These are phyloP conservation scores for Aspergillus tanneri DNA, from an alignment of 2,329 filamentous ascomycete species.

Conservation along the genomic window DNA sequence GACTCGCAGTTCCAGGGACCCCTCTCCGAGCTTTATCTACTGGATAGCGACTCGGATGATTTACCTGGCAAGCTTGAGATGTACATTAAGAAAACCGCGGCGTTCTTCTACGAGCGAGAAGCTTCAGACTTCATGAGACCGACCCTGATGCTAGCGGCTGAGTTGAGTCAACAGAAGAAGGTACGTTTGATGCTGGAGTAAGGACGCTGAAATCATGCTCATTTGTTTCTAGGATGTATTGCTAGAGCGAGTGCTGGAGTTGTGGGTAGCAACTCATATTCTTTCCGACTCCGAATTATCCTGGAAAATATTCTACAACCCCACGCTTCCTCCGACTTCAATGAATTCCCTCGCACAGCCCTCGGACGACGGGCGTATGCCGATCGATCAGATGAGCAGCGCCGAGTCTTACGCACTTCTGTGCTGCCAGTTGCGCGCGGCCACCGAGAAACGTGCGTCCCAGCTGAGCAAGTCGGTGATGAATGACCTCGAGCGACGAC, in stretches of 20 bases:
- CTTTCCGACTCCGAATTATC: conserved; percentile 50
- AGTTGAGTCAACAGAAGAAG: conserved; percentile 41
- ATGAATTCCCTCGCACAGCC: conserved; percentile 38
- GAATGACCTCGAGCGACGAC: conserved; percentile 60
- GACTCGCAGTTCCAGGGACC: conserved; percentile 39
- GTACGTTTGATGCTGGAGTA: conserved; percentile 20
- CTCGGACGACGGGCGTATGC: conserved; percentile 41
- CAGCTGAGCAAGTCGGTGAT: conserved; percentile 55
- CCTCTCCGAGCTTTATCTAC: conserved; percentile 46
- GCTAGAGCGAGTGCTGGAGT: conserved; percentile 52
- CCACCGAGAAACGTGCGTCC: conserved; percentile 55
- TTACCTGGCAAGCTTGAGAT: conserved; percentile 53
- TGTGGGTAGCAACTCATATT: conserved; percentile 58
- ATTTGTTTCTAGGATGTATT: conserved; percentile 42
- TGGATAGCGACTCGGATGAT: conserved; percentile 52
- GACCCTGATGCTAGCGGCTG: conserved; percentile 45
- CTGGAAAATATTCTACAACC: conserved; percentile 53
- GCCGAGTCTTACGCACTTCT: conserved; percentile 51
- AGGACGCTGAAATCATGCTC: not conserved
- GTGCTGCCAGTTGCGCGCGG: conserved; percentile 55
- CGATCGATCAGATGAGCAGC: conserved; percentile 41
- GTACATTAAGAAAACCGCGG: conserved; percentile 53
- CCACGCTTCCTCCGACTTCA: conserved; percentile 38
- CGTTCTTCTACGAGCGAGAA: conserved; percentile 51
- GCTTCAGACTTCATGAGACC: conserved; percentile 52